Conservation (phyloP, 2,329 filamentous ascomycete species). For the Magnaporthiopsis rhizophila region DNA sequence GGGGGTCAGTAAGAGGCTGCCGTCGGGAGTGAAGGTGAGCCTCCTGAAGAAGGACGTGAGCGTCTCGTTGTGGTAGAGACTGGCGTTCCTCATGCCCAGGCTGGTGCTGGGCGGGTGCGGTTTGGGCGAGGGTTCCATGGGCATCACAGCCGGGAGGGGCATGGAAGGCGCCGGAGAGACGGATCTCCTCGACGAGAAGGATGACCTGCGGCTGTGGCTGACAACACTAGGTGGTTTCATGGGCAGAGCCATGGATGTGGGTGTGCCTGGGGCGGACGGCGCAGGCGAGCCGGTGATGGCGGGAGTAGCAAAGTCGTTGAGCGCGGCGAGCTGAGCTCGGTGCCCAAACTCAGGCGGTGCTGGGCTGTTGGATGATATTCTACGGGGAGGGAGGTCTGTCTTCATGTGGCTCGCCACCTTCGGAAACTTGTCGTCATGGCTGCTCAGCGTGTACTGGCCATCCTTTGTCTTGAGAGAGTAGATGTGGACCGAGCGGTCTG, state of each 20-base stretch:
- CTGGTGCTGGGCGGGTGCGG: slow-evolving; percentile 50
- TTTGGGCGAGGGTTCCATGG: slow-evolving; percentile 81
- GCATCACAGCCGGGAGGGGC: slow-evolving; percentile 91
- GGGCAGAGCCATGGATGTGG: slow-evolving; percentile 77
- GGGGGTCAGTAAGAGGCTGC: slow-evolving; percentile 86
- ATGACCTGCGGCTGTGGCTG: slow-evolving; percentile 88
- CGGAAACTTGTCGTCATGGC: slow-evolving; percentile 57
- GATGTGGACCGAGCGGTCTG: slow-evolving; percentile 94
- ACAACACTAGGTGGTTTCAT: slow-evolving; percentile 93
- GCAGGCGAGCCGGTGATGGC: slow-evolving; percentile 68
- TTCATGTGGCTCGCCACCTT: slow-evolving; percentile 71
- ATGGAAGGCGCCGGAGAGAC: slow-evolving; percentile 90
- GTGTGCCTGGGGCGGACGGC: slow-evolving; percentile 88
- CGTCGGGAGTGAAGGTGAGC: slow-evolving; percentile 90
- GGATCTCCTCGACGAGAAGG: slow-evolving; percentile 81
- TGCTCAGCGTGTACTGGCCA: slow-evolving; percentile 74
- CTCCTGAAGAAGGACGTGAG: slow-evolving; percentile 94
- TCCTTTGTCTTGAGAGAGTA: slow-evolving; percentile 96
- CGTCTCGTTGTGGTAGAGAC: slow-evolving; percentile 92
- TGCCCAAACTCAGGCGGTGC: slow-evolving; percentile 75
- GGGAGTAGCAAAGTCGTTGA: slow-evolving; percentile 35
- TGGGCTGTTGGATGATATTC: slow-evolving; percentile 86
- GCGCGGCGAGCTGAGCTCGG: slow-evolving; percentile 54
- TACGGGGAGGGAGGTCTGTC: slow-evolving; percentile 85
- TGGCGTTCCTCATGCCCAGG: slow-evolving; percentile 70